Conservation (phyloP, 148 eudicot species). For the Gaultheria prostrata region DNA sequence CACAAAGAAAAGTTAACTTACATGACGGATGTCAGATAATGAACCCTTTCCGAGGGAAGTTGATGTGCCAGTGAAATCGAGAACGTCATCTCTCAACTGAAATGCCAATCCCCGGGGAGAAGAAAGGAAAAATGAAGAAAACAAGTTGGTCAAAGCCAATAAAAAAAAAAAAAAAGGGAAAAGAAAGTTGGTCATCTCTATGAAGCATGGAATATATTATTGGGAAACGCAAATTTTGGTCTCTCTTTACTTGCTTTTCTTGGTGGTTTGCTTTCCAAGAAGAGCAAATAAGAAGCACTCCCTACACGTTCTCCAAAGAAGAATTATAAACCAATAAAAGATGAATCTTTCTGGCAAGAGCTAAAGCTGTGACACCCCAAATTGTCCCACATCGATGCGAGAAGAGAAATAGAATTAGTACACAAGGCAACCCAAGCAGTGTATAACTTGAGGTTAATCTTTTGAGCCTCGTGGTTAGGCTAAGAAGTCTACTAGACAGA, state of each 20-base stretch:
- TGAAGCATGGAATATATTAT: too few relatives aligned
- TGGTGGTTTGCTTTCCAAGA: too few relatives aligned
- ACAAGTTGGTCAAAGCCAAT: background rate
- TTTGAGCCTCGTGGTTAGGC: too few relatives aligned
- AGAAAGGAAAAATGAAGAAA: constrained; percentile 14
- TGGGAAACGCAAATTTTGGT: background rate
- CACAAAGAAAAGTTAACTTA: constrained; percentile 25
- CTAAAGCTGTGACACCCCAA: background rate
- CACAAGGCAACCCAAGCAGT: too few relatives aligned
- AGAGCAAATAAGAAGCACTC: background rate
- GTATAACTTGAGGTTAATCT: too few relatives aligned
- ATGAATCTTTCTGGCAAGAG: background rate
- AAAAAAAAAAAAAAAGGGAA: background rate
- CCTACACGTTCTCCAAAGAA: background rate
- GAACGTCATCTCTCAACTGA: constrained; percentile 87
- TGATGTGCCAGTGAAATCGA: constrained; percentile 93
- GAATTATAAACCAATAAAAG: background rate
- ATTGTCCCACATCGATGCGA: too few relatives aligned
- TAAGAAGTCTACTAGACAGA: background rate
- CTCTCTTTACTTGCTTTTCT: too few relatives aligned
- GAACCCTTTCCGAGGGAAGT: constrained; percentile 92
- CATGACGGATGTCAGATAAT: constrained; percentile 88
- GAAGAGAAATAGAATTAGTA: too few relatives aligned
- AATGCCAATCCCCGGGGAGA: constrained; percentile 76
- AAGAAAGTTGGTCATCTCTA: too few relatives aligned